Evolutionary conservation across 495 filamentous ascomycete genomes (phyloP).

Genomic region (Mycothermus thermophilus): DNA sequence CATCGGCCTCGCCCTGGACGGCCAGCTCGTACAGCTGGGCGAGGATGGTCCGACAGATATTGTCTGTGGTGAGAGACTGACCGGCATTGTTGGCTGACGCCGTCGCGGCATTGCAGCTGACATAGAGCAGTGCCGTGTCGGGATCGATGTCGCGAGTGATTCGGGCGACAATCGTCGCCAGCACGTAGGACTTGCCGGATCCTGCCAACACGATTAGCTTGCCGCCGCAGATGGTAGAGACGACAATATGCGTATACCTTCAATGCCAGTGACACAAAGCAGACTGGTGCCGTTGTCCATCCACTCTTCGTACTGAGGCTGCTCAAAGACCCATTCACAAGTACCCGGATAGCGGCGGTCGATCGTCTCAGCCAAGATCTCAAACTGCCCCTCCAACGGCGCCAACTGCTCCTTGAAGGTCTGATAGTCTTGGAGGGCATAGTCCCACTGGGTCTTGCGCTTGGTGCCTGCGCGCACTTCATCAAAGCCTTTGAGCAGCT

Average conservation of each 20-base stretch:
- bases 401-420: slow-evolving; percentile 4
- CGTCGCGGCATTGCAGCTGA: no score
- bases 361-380: slow-evolving; percentile 6
- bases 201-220: not conserved
- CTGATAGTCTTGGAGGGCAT: slow-evolving; percentile 13
- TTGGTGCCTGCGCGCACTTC: slow-evolving; percentile 13
- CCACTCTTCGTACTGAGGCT: slow-evolving; percentile 4
- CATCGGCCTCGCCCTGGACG: slow-evolving; percentile 7
- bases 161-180: slow-evolving; percentile 9
- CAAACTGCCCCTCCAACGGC: slow-evolving; percentile 1
- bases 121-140: no score
- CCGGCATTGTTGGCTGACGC: not conserved
- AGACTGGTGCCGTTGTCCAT: not conserved
- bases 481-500: slow-evolving; percentile 9
- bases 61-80: slow-evolving; percentile 5
- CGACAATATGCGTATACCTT: slow-evolving; percentile 11
- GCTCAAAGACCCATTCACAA: slow-evolving; percentile 13
- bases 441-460: slow-evolving; percentile 16
- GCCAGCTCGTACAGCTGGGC: slow-evolving; percentile 9
- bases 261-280: slow-evolving; percentile 11
- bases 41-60: slow-evolving; percentile 11
- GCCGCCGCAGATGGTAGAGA: not conserved
- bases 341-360: slow-evolving; percentile 10
- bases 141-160: slow-evolving; percentile 2
- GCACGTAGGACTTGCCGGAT: slow-evolving; percentile 12